Evolutionary conservation across 352 stramenopile genomes (phyloP), one percentile per base, ranked within the genome.

Genomic region (Phytophthora pinifolia): DNA sequence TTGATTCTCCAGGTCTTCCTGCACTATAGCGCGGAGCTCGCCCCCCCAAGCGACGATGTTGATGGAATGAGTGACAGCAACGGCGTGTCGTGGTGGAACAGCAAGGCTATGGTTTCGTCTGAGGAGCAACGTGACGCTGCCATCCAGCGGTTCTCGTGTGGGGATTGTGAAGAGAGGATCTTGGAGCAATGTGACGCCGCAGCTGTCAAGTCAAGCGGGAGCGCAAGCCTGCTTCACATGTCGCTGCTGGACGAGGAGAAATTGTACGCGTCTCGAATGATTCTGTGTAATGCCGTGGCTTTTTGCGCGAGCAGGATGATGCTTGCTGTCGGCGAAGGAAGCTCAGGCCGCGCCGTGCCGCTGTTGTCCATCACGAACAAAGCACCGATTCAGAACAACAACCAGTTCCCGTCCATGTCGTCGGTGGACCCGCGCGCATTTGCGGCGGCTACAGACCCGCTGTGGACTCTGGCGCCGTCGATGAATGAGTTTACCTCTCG

Each of bases 251-350:
- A 83, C 12, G 79, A 94, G 46, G 77, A 88, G 36, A 91, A 92
- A 61, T 54, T 92, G 49, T 88, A 92, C 51, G 77, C 80, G 27
- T 86, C 80, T 31, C 74, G 82, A 27, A 87, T 94, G 80, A 84
- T 92, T 9, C 22, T 92, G 46, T 92, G 80, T 62, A 91, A 92
- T 55, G 60, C 80, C 10, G 72, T 75, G 2, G 80, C 84, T 35
- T 90, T 87, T 56, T 94, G 84, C 48, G 62, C 72, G 9, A 87
- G 54, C n/a, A 79, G 79, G 17, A 88, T 90, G 77, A 79, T 86
- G 53, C 68, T 76, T 53, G 75, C 66, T 15, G 71, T 86, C n/a
- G 62, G 78, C 35, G 71, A 74, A 22, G 43, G 32, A 17, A 67
- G 58, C 0, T 54, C 65, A 0, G 74, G 62, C 7, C 62, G 62